A percentile compares a stretch with the other conserved stretches of the same genome.
phyloP scores from a whole-genome alignment of 2,329 filamentous ascomycete species.

The Parastagonospora avenae region DNA sequence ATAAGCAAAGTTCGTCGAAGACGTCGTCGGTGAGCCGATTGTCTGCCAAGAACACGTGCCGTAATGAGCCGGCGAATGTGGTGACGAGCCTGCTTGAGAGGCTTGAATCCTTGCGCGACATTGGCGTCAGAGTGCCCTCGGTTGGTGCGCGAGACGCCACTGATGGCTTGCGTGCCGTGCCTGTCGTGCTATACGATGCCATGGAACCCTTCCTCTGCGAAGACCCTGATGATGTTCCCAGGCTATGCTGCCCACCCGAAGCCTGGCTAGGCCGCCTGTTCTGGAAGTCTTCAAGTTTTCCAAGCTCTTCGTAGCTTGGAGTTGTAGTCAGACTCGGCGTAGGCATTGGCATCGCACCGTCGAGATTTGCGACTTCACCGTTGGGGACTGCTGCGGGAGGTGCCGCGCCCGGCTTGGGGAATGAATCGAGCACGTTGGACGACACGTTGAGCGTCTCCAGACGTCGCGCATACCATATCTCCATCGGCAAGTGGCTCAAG shows the following conservation, averaged over 20 bases:
- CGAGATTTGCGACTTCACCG: conserved; percentile 36
- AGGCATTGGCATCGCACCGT: conserved; percentile 52
- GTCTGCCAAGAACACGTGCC: conserved; percentile 86
- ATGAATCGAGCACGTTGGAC: conserved; percentile 88
- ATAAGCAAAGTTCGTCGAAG: conserved; percentile 84
- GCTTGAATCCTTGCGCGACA: conserved; percentile 83
- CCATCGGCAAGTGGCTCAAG: conserved; percentile 81
- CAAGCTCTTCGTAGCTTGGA: conserved; percentile 79
- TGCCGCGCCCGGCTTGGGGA: conserved; percentile 82
- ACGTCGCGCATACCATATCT: conserved; percentile 94
- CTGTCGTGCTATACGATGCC: conserved; percentile 70
- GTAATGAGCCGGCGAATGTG: conserved; percentile 86
- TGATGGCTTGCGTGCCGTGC: conserved; percentile 72
- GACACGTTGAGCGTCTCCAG: conserved; percentile 93
- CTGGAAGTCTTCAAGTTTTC: conserved; percentile 65
- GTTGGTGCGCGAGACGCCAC: conserved; percentile 71
- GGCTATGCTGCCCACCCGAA: conserved; percentile 75
- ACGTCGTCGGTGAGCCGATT: conserved; percentile 94
- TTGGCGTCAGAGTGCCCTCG: conserved; percentile 62
- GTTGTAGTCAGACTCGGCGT: conserved; percentile 54
- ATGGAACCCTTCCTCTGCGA: conserved; percentile 78
- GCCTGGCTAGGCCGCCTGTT: conserved; percentile 81
- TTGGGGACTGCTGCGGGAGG: conserved; percentile 56
- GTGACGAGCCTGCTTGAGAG: conserved; percentile 78
- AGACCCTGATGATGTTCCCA: conserved; percentile 72